phyloP scores from a whole-genome alignment of 2,329 filamentous ascomycete species.

The Aspergillus fischeri region DNA sequence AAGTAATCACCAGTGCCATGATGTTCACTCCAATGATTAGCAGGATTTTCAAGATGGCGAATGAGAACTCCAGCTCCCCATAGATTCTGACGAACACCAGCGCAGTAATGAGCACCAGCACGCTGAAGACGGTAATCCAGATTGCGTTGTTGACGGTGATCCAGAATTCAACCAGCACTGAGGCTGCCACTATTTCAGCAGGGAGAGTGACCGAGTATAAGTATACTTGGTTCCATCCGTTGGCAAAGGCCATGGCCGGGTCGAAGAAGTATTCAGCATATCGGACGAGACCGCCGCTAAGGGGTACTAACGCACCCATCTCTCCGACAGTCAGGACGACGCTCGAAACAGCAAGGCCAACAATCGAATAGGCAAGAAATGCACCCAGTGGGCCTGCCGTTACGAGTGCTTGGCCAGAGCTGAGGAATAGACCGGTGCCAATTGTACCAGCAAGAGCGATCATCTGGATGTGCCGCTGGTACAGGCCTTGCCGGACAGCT shows the following conservation, averaged over 20 bases:
- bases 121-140: neutral
- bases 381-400: constrained; percentile 30
- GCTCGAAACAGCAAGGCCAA: constrained; percentile 32
- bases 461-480: constrained; percentile 35
- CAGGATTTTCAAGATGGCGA: constrained; percentile 14
- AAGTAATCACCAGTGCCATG: constrained; percentile 9
- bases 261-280: constrained; percentile 36
- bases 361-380: constrained; percentile 35
- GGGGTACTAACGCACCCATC: constrained; percentile 35
- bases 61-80: constrained; percentile 14
- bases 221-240: constrained; percentile 40
- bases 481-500: constrained; percentile 23
- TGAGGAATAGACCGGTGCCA: constrained; percentile 36
- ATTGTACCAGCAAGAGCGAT: constrained; percentile 37
- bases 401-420: constrained; percentile 30
- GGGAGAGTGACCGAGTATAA: constrained; percentile 30
- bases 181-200: constrained; percentile 29
- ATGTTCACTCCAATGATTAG: constrained; percentile 18
- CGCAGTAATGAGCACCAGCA: neutral
- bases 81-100: constrained; percentile 1
- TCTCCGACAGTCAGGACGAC: constrained; percentile 36
- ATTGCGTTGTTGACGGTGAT: neutral
- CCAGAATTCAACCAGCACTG: constrained; percentile 11
- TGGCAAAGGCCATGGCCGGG: constrained; percentile 31
- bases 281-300: constrained; percentile 36